Base-by-base conservation (phyloP, 2,329 filamentous ascomycete genomes). In the Raffaelea ambrosiae region DNA sequence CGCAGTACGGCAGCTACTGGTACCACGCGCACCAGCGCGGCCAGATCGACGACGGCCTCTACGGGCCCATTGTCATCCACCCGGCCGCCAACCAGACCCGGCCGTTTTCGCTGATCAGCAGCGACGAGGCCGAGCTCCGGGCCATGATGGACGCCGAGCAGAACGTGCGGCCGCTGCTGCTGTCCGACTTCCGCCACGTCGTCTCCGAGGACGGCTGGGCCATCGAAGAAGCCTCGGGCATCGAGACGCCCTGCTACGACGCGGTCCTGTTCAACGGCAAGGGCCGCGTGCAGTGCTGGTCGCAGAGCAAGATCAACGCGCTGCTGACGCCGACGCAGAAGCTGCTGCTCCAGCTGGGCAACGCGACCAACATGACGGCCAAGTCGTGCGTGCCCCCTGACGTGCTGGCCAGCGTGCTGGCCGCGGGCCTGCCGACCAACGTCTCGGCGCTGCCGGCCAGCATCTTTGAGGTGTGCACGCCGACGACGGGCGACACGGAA, bases 181-280 rank as follows among this genome's bases (percentile, higher is more conserved):
- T 83, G 3, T 70, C 72, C 1, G 81, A 84, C 53, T 77, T 74
- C 66, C 70, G 70, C 13, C 72, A 77, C 49, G 63, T 75, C 10
- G 75, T 73, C 0, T 81, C 77, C 0, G 58, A 46, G 10, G 47
- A 56, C 7, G 49, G 51, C n/a, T 55, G 52, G 51, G 44, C 45
- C 4, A 65, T 74, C 16, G 67, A 72, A 3, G 31, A 65, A 0
- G 64, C 60, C 1, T 63, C 73, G 1, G 67, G 67, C 4, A 61
- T 77, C 9, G 74, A 78, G 47, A 66, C 67, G 20, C 66, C 69
- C 0, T 84, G 81, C 63, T 76, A 77, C 52, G 79, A 83, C 55
- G 72, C 77, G 0, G 64, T 84, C 14, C 61, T 84, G 11, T 67
- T 84, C 44, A 83, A 84, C 49, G 81, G 81, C 21, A 77, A 79